These are phyloP conservation scores for Didymella pomorum DNA, from an alignment of 2,329 filamentous ascomycete species.

Conservation along the genomic window DNA sequence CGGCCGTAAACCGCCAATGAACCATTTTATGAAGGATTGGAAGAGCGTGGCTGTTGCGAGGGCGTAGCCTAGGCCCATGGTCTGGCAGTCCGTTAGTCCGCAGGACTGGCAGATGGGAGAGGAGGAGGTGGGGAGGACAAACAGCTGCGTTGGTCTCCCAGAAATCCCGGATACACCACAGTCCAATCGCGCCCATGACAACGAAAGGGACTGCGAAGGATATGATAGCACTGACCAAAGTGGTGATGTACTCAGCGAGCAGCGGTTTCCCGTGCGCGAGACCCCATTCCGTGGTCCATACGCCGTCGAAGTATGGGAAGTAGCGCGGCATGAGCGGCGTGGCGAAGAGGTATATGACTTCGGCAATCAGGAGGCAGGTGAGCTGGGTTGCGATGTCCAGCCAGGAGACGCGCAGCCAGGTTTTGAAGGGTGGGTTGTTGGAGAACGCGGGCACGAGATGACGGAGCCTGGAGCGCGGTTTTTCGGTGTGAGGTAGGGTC, in stretches of 20 bases:
- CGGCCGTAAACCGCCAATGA: constrained; percentile 47
- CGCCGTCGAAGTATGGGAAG: constrained; percentile 53
- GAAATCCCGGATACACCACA: constrained; percentile 59
- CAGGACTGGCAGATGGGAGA: neutral
- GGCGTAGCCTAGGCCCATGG: constrained; percentile 43
- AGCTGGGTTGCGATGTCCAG: constrained; percentile 71
- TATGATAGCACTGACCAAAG: constrained; percentile 70
- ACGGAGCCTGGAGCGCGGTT: neutral
- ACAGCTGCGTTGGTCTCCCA: constrained; percentile 67
- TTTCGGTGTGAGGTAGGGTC: neutral
- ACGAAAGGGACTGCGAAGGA: constrained; percentile 69
- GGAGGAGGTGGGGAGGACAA: constrained; percentile 1
- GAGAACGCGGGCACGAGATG: constrained; percentile 21
- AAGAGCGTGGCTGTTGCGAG: constrained; percentile 39
- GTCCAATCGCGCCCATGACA: constrained; percentile 68
- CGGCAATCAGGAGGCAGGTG: constrained; percentile 65
- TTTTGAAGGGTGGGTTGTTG: constrained; percentile 24
- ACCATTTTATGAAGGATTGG: constrained; percentile 43
- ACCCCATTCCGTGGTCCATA: constrained; percentile 47
- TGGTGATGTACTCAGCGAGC: constrained; percentile 73
- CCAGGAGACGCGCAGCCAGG: constrained; percentile 45
- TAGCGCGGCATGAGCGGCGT: constrained; percentile 67
- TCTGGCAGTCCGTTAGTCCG: too few relatives aligned
- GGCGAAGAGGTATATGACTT: constrained; percentile 43
- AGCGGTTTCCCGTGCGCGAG: constrained; percentile 69